These are phyloP conservation scores for Antitrichia curtipendula DNA, from an alignment of 225 moss, liverwort and hornwort species.

Conservation along the genomic window DNA sequence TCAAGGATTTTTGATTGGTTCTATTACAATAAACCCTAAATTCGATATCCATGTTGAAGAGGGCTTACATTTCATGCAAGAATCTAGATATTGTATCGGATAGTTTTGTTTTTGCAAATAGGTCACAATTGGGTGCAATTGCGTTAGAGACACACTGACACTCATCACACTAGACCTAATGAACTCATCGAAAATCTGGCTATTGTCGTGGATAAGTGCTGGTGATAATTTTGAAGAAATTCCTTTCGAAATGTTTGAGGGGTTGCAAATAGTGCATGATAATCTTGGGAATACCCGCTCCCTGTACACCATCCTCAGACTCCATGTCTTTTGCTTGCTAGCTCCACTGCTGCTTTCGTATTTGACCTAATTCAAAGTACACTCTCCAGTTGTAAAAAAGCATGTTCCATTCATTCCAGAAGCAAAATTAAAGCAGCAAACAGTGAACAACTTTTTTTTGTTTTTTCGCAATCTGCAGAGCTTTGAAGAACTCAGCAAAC, in stretches of 20 bases:
- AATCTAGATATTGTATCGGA: no score
- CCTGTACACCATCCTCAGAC: neutral
- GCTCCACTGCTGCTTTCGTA: neutral
- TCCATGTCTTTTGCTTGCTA: neutral
- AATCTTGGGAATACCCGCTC: neutral
- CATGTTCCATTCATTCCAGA: neutral
- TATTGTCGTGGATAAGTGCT: neutral
- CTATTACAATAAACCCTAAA: neutral
- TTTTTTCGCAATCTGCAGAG: neutral
- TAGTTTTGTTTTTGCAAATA: neutral
- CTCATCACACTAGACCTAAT: neutral
- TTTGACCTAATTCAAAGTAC: neutral
- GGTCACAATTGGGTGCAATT: neutral
- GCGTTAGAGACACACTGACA: neutral
- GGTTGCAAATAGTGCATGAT: neutral
- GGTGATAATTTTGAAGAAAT: neutral
- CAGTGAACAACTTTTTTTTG: neutral
- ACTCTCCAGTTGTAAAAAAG: neutral
- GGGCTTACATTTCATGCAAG: neutral
- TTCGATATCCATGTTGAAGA: neutral
- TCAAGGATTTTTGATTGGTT: neutral
- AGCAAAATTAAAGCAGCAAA: neutral
- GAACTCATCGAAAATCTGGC: neutral
- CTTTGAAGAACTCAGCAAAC: neutral
- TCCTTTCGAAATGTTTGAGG: neutral